These are phyloP conservation scores for Pseudisothecium myosuroides DNA, from an alignment of 225 moss, liverwort and hornwort species.

Conservation along the genomic window DNA sequence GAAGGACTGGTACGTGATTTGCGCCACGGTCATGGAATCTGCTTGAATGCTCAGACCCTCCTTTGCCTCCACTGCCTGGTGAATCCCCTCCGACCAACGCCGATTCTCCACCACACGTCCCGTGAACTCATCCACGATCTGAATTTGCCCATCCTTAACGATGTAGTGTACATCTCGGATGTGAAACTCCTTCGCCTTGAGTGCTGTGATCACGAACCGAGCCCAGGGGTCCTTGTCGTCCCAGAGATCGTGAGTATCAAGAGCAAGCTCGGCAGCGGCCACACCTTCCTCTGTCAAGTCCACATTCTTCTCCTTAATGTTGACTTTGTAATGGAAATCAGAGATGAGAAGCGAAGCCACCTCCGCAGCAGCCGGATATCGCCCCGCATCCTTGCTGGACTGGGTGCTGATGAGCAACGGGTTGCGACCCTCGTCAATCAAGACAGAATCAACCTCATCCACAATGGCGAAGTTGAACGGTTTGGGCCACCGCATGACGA, in stretches of 20 bases:
- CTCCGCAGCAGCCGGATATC: constrained; percentile 93
- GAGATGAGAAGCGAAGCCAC: constrained; percentile 69
- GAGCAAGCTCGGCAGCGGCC: constrained; percentile 91
- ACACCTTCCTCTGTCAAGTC: constrained; percentile 97
- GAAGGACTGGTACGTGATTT: constrained; percentile 97
- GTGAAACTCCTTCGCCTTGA: constrained; percentile 97
- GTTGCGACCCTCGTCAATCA: constrained; percentile 96
- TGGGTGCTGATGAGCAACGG: constrained; percentile 96
- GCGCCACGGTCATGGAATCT: constrained; percentile 90
- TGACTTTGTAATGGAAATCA: constrained; percentile 83
- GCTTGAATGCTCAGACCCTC: constrained; percentile 88
- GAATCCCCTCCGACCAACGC: constrained; percentile 98
- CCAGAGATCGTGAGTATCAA: constrained; percentile 93
- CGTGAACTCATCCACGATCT: constrained; percentile 98
- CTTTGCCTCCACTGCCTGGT: constrained; percentile 98
- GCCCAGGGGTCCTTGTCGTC: constrained; percentile 99
- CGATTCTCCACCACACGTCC: constrained; percentile 97
- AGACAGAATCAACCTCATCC: constrained; percentile 95
- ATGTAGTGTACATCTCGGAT: constrained; percentile 96
- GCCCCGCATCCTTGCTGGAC: constrained; percentile 92
- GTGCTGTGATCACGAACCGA: constrained; percentile 88
- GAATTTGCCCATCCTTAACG: constrained; percentile 84
- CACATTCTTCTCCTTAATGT: constrained; percentile 86
- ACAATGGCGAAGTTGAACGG: constrained; percentile 97
- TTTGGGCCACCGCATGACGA: constrained; percentile 95